Evolutionary conservation across 139 green algal genomes (phyloP).

Genomic region (Tetradesmus lagerheimii): DNA sequence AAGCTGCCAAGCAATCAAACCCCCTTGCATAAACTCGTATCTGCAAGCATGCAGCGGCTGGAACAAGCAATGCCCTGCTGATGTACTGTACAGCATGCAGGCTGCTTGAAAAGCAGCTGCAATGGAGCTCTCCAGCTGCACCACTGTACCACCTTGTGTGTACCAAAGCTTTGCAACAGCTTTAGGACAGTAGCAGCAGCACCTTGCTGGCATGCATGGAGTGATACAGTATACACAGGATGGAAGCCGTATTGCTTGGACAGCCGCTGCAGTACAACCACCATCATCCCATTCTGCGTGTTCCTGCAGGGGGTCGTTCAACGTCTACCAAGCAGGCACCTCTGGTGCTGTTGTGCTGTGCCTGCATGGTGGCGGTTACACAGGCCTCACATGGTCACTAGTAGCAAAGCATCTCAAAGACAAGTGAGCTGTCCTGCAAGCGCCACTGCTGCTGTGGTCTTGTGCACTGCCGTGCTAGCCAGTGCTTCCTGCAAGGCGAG

Average conservation of each 20-base stretch:
- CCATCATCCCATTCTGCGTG: too few relatives aligned
- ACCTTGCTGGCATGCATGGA: background rate
- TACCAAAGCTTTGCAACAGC: background rate
- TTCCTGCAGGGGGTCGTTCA: constrained; percentile 66
- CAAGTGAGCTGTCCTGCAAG: constrained; percentile 52
- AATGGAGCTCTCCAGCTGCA: too few relatives aligned
- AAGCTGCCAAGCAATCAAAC: background rate
- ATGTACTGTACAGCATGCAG: background rate
- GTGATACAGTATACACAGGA: background rate
- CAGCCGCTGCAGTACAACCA: background rate
- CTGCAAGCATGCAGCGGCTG: background rate
- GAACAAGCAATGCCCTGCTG: background rate
- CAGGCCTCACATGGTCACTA: constrained; percentile 86
- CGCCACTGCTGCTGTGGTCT: background rate
- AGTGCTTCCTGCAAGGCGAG: background rate
- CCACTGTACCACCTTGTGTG: background rate
- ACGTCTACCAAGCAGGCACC: constrained; percentile 77
- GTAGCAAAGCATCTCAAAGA: constrained; percentile 78
- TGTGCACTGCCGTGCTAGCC: background rate
- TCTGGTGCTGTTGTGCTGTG: constrained; percentile 77
- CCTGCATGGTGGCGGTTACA: constrained; percentile 92
- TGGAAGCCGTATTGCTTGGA: background rate
- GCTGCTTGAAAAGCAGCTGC: background rate
- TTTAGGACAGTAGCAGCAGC: background rate
- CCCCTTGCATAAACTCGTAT: background rate